These are phyloP conservation scores for Penicillium mononematosum DNA, from an alignment of 495 filamentous ascomycete genomes.

Conservation along the genomic window DNA sequence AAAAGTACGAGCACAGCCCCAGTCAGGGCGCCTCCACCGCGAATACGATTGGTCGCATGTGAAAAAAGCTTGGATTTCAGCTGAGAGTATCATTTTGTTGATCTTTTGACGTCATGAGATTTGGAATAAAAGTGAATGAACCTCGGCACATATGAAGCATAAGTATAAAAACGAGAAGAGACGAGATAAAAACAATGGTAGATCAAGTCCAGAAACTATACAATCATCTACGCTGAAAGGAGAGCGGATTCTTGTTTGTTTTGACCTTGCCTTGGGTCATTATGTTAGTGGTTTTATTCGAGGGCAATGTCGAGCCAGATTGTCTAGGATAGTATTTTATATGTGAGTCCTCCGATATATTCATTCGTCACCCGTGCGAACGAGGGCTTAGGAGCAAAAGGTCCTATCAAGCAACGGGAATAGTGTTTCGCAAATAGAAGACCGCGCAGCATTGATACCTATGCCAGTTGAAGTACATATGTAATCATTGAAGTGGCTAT, in stretches of 20 bases:
- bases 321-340: neutral
- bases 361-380: neutral
- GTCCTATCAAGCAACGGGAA: too few relatives aligned
- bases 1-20: slow-evolving; percentile 7
- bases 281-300: too few relatives aligned
- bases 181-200: too few relatives aligned
- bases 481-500: neutral
- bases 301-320: too few relatives aligned
- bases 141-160: neutral
- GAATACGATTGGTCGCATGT: slow-evolving; percentile 1
- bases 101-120: slow-evolving; percentile 2
- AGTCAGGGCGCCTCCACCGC: neutral
- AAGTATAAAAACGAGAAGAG: neutral
- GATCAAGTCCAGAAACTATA: neutral
- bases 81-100: neutral
- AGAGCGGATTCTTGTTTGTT: too few relatives aligned
- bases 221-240: neutral
- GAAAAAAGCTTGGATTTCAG: slow-evolving; percentile 1
- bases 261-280: too few relatives aligned
- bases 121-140: neutral
- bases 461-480: neutral
- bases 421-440: too few relatives aligned
- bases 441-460: neutral
- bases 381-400: neutral
- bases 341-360: neutral